Conservation (phyloP, 2,329 filamentous ascomycete species). For the Coniochaeta ligniaria region DNA sequence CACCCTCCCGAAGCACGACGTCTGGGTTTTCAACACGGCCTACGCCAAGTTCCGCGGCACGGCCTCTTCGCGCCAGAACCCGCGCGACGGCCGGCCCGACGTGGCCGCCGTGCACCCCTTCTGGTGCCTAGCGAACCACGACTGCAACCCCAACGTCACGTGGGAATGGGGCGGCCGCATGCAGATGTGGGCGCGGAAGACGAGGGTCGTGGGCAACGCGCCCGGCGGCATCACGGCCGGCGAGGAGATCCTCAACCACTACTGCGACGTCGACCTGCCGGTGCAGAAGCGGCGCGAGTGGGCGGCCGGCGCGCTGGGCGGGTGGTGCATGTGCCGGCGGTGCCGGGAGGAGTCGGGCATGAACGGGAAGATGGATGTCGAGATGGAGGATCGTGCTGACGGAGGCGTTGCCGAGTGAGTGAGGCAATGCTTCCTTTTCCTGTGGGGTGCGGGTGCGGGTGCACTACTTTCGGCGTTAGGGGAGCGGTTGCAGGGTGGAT, state of each 20-base stretch:
- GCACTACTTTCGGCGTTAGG: not conserved
- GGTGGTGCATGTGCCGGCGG: constrained; percentile 77
- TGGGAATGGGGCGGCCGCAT: constrained; percentile 90
- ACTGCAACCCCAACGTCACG: constrained; percentile 87
- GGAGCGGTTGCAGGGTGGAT: not conserved
- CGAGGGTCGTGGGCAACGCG: constrained; percentile 42
- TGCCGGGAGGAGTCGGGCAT: constrained; percentile 64
- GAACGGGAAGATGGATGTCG: constrained; percentile 9
- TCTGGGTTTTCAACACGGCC: constrained; percentile 85
- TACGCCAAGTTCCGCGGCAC: constrained; percentile 92
- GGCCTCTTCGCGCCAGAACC: constrained; percentile 75
- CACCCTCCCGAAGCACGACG: constrained; percentile 51
- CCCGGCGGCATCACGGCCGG: constrained; percentile 63
- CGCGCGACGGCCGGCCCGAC: constrained; percentile 74
- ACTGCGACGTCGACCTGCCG: constrained; percentile 76
- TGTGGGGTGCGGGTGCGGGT: not conserved
- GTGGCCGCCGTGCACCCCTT: constrained; percentile 89
- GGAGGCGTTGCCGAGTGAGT: not conserved
- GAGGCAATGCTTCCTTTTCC: not conserved
- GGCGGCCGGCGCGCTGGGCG: constrained; percentile 81
- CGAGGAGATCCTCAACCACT: constrained; percentile 88
- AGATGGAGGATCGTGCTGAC: not conserved
- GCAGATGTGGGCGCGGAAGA: constrained; percentile 57
- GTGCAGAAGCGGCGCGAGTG: constrained; percentile 82
- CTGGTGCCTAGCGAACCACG: constrained; percentile 95